Base-by-base conservation (phyloP, 371 early-diverging fungal species). In the Mortierella sp. region DNA sequence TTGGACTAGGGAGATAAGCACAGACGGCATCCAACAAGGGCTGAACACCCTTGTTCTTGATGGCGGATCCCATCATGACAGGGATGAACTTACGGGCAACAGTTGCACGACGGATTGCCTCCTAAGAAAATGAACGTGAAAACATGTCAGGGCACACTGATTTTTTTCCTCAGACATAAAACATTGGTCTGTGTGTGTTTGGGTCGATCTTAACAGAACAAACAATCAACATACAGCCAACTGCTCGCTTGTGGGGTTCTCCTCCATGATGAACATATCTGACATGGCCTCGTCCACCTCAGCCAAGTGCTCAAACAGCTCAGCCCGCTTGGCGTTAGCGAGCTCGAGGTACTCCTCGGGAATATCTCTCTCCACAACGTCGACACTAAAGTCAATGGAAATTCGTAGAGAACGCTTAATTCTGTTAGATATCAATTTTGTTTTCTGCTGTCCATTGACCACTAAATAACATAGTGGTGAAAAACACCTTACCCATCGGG, bases 271-370 rank as follows among this genome's bases (percentile, higher is more conserved):
- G 65, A 90, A 95, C 60, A 94, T 69, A 64, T 95, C 96, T 46
- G 89, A 93, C 65, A 95, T 93, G 65, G 87, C 87, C 63, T 95
- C 95, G 75, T 95, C 95, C 11, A 93, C 94, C 65, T 95, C 90
- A 43, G 95, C 94, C 78, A 95, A 79, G 59, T 87, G 85, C 80
- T 91, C 90, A 67, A 94, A 85, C 72, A 95, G 86, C 80, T 94
- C 94, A 56, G 88, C 84, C 34, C 92, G 87, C 61, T 94, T 93
- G 34, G 85, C 86, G 14, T 82, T 81, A 50, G 93, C 94, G 42
- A 85, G 70, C n/a, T 86, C 90, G 79, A 88, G 70, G 34, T 95
- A 76, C 32, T 93, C 91, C 17, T 79, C 90, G 8, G 99, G 99
- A 32, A 98, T 87, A 11, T 90, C 92, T 44, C 85, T 89, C 44